These are phyloP conservation scores for Coprinopsis strossmayeri DNA, from an alignment of 768 basidiomycete species.

Conservation along the genomic window DNA sequence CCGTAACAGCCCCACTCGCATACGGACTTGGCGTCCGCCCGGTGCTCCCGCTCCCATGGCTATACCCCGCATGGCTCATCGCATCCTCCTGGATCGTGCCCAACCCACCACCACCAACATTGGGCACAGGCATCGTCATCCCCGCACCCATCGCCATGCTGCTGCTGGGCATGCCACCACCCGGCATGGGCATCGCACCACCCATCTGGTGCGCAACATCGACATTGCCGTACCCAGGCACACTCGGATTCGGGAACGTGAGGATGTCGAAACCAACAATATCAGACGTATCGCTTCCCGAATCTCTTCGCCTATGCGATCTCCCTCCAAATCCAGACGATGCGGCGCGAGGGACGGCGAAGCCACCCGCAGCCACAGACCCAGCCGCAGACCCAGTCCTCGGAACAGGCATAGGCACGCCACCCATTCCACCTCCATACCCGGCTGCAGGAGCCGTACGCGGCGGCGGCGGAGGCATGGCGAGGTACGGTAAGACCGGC, in stretches of 20 bases:
- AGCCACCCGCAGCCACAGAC: too few relatives aligned
- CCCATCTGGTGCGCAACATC: not conserved
- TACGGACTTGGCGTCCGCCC: not conserved
- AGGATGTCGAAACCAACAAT: constrained; percentile 1
- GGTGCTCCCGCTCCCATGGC: too few relatives aligned
- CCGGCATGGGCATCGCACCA: not conserved
- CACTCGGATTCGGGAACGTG: constrained; percentile 2
- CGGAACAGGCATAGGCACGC: too few relatives aligned
- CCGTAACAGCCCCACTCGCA: not conserved
- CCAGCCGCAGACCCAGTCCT: too few relatives aligned
- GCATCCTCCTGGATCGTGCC: not conserved
- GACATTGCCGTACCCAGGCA: not conserved
- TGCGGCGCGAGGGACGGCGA: not conserved
- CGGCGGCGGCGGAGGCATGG: constrained; percentile 4
- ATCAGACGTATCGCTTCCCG: not conserved
- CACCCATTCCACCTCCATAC: too few relatives aligned
- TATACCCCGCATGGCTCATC: not conserved
- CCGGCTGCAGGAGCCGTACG: not conserved
- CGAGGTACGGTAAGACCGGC: constrained; percentile 1
- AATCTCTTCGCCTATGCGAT: not conserved
- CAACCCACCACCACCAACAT: not conserved
- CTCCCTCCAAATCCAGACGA: not conserved
- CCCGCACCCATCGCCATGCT: too few relatives aligned
- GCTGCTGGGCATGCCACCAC: too few relatives aligned
- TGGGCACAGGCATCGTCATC: too few relatives aligned